Base-by-base conservation (phyloP, 202 grass and related monocot species). In the Carex arenaria region DNA sequence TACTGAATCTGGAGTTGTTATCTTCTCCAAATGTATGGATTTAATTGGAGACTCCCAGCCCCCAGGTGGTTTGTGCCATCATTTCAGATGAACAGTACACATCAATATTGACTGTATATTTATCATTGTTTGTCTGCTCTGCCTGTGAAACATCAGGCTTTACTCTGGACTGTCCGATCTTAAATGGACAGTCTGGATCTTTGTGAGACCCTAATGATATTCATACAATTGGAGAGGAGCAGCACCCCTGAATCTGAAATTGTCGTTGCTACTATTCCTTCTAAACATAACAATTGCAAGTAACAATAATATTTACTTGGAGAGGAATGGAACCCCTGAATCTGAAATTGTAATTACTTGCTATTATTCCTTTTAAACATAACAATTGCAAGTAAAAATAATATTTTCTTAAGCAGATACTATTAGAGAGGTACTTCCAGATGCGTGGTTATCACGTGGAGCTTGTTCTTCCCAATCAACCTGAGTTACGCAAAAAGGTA, bases 381-480 rank as follows among this genome's bases (percentile, higher is more conserved):
- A 78, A 45, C 14, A 47, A 65, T 65, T 42, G 1, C 12, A 64
- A 64, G 10, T 45, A n/a, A 28, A 20, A 43, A 12, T 28, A 40
- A 23, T 51, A 47, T 55, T 66, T 51, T 45, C n/a, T 56, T 86
- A 32, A 49, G 18, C 53, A 98, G 95, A 98, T 98, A 84, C 86
- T 98, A 52, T 70, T 98, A 56, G 89, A 89, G 87, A 93, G 92
- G 87, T 91, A 95, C 55, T 95, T 98, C 85, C 87, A 47, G 1
- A 89, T 87, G 59, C 87, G 84, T 9, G 92, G 95, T 86, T 67
- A 74, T 83, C 87, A 43, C 20, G 87, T 89, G 83, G 88, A 90
- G 79, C 87, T 95, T 65, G 89, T 95, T 81, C 90, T 98, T 82
- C 95, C 92, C 23, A 95, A 81, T n/a, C 88, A 91, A 82, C 42